Conservation (phyloP, 495 filamentous ascomycete genomes). For the Endocarpon pusillum region DNA sequence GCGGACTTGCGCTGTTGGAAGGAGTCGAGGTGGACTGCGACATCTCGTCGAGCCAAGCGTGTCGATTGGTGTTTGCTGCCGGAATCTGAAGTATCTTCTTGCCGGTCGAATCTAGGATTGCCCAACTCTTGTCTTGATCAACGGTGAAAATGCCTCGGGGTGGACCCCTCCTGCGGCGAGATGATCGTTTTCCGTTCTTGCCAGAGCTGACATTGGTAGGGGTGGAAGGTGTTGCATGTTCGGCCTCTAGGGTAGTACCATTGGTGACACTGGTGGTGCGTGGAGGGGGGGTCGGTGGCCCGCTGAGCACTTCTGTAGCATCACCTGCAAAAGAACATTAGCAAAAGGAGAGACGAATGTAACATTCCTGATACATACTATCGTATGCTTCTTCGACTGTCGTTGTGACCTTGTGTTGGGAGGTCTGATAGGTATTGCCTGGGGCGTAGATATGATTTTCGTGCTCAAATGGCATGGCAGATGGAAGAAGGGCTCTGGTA, state of each 20-base stretch:
- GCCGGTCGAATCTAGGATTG: constrained; percentile 49
- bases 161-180: constrained; percentile 37
- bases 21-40: constrained; percentile 33
- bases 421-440: too few relatives aligned
- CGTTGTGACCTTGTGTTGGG: too few relatives aligned
- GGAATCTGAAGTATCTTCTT: constrained; percentile 55
- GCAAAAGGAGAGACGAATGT: constrained; percentile 18
- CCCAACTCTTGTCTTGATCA: constrained; percentile 51
- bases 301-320: constrained; percentile 75
- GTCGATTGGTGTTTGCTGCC: constrained; percentile 30
- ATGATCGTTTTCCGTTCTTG: constrained; percentile 31
- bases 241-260: constrained; percentile 39
- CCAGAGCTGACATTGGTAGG: constrained; percentile 25
- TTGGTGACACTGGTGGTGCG: constrained; percentile 35
- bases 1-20: constrained; percentile 36
- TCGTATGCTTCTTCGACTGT: too few relatives aligned
- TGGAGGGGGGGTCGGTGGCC: constrained; percentile 39
- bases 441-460: constrained; percentile 12
- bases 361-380: too few relatives aligned
- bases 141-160: constrained; percentile 35
- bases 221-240: constrained; percentile 31
- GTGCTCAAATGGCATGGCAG: constrained; percentile 41
- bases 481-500: constrained; percentile 40
- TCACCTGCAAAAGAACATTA: constrained; percentile 51
- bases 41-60: constrained; percentile 31